phyloP scores from a whole-genome alignment of 1,284 basidiomycete species.

The Pyrrhoderma lamaoense region DNA sequence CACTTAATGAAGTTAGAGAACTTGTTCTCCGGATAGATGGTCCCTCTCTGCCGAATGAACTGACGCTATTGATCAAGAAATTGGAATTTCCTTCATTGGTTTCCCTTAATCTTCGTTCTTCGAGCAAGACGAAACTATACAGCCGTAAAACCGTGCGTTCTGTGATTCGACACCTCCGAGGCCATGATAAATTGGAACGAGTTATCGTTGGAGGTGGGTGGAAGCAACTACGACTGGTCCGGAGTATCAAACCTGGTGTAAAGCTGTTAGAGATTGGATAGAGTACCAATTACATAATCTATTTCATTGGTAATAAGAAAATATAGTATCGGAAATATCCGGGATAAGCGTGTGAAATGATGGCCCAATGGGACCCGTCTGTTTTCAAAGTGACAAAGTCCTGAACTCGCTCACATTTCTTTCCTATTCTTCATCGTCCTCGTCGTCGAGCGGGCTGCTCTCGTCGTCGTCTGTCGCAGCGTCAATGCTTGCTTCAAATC shows the following conservation, averaged over 20 bases:
- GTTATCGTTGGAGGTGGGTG: slow-evolving; percentile 1
- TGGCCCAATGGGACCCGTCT: background rate
- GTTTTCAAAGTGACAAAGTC: background rate
- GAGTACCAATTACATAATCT: too few species aligned
- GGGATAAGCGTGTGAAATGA: slow-evolving; percentile 9
- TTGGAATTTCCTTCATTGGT: slow-evolving; percentile 7
- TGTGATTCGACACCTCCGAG: slow-evolving; percentile 1
- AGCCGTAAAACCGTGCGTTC: slow-evolving; percentile 9
- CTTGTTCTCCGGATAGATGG: slow-evolving; percentile 3
- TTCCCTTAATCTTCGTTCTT: background rate
- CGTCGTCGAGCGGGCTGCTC: background rate
- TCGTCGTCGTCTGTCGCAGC: slow-evolving; percentile 7
- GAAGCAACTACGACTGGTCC: slow-evolving; percentile 1
- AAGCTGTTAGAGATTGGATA: too few species aligned
- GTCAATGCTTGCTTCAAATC: slow-evolving; percentile 43
- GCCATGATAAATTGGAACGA: slow-evolving; percentile 8
- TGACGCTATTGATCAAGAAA: slow-evolving; percentile 4
- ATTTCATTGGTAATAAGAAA: too few species aligned
- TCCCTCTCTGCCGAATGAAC: slow-evolving; percentile 2
- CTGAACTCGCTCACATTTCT: background rate
- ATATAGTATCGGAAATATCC: slow-evolving; percentile 7
- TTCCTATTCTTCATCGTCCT: background rate
- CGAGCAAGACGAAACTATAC: background rate
- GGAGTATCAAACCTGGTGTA: too few species aligned
- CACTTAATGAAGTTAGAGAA: background rate